Evolutionary conservation across 2,329 filamentous ascomycete genomes (phyloP).

Genomic region (Huntiella abstrusa): DNA sequence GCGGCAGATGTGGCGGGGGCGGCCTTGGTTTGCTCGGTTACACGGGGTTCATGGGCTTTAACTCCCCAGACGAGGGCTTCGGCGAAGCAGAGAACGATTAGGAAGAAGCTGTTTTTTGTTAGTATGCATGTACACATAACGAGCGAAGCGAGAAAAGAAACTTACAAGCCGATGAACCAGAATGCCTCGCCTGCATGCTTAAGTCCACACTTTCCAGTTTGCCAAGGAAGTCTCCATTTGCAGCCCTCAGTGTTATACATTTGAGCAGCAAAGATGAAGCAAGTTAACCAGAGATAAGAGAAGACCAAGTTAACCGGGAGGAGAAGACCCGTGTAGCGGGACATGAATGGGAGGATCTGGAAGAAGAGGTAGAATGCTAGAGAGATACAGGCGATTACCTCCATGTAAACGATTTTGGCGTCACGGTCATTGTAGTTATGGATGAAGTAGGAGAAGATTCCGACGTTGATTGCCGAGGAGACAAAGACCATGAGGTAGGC

Average conservation of each 20-base stretch:
- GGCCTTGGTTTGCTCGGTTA: no score
- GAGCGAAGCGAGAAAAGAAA: not conserved
- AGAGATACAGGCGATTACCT: constrained; percentile 14
- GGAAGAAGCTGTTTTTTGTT: constrained; percentile 7
- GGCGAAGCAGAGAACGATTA: constrained; percentile 1
- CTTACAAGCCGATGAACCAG: constrained; percentile 16
- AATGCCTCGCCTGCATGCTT: constrained; percentile 15
- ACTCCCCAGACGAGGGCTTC: constrained; percentile 6
- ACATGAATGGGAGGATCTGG: constrained; percentile 12
- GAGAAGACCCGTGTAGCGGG: constrained; percentile 14
- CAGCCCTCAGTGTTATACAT: constrained; percentile 13
- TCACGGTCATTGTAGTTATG: constrained; percentile 10
- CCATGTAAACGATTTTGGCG: constrained; percentile 14
- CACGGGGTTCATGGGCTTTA: not conserved
- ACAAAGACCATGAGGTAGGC: constrained; percentile 14
- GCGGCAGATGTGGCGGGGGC: no score
- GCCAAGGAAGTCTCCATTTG: constrained; percentile 6
- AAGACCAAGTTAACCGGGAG: constrained; percentile 14
- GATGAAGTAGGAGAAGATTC: constrained; percentile 14
- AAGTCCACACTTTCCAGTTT: constrained; percentile 10
- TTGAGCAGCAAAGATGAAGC: constrained; percentile 15
- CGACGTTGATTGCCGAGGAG: constrained; percentile 14
- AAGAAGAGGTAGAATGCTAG: constrained; percentile 13
- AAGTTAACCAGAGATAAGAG: constrained; percentile 16
- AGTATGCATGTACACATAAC: not conserved